These are phyloP conservation scores for Xylaria hypoxylon DNA, from an alignment of 2,329 filamentous ascomycete genomes.

Conservation along the genomic window DNA sequence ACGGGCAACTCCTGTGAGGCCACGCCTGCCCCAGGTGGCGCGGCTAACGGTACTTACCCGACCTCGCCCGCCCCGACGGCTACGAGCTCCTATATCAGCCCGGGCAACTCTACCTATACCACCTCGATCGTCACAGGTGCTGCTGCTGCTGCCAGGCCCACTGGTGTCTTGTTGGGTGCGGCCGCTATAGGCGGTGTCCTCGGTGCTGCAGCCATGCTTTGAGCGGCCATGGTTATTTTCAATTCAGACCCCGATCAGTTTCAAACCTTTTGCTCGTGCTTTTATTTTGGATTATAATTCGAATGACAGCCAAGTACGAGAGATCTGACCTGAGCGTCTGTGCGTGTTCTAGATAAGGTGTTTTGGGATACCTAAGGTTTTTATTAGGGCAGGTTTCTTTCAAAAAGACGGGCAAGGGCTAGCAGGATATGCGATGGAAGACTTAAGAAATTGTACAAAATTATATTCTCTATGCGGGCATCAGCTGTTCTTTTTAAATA, in stretches of 20 bases:
- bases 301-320: neutral
- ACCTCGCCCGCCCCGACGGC: slow-evolving; percentile 27
- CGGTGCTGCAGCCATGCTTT: slow-evolving; percentile 51
- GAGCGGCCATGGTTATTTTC: neutral
- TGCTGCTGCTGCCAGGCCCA: slow-evolving; percentile 41
- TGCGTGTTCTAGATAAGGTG: neutral
- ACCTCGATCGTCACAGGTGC: slow-evolving; percentile 33
- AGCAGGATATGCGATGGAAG: neutral
- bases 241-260: slow-evolving; percentile 1
- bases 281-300: slow-evolving; percentile 7
- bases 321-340: slow-evolving; percentile 1
- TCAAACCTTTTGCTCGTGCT: slow-evolving; percentile 4
- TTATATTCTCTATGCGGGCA: neutral
- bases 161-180: slow-evolving; percentile 43
- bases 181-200: slow-evolving; percentile 45
- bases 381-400: neutral
- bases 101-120: slow-evolving; percentile 17
- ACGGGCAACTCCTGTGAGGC: slow-evolving; percentile 20
- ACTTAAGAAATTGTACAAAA: neutral
- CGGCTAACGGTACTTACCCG: slow-evolving; percentile 29
- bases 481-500: neutral
- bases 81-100: neutral
- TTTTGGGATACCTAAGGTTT: neutral
- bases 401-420: too few relatives aligned
- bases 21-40: slow-evolving; percentile 23